Percentiles rank a stretch among this genome's conserved stretches.
Conservation (phyloP, 257 asterid genomes). For the Nicotiana paniculata region DNA sequence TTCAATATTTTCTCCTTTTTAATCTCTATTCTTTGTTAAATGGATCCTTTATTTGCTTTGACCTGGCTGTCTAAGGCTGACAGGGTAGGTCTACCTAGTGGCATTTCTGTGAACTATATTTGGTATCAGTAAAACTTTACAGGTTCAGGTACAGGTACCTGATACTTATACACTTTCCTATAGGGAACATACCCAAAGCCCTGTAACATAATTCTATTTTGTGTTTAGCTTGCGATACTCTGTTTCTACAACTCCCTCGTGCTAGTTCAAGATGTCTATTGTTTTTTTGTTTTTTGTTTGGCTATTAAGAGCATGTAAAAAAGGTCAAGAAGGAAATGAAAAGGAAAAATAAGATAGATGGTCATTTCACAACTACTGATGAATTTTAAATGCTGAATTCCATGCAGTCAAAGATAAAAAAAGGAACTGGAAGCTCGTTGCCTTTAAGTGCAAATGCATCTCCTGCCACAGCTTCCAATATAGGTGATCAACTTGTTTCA, state of each 20-base stretch:
- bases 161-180: background rate
- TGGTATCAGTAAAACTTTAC: background rate
- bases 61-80: background rate
- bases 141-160: background rate
- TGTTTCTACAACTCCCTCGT: background rate
- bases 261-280: background rate
- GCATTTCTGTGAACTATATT: too few relatives aligned
- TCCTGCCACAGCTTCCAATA: conserved; percentile 29
- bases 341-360: background rate
- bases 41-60: background rate
- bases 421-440: conserved; percentile 52
- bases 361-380: background rate
- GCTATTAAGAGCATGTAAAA: background rate
- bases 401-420: conserved; percentile 64
- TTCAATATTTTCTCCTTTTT: background rate
- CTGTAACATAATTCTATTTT: background rate
- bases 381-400: conserved; percentile 3
- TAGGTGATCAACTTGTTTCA: conserved; percentile 37
- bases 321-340: background rate
- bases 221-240: background rate
- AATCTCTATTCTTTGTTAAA: background rate
- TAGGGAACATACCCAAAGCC: background rate
- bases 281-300: background rate
- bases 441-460: conserved; percentile 39
- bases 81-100: background rate